phyloP scores from a whole-genome alignment of 2,329 filamentous ascomycete species.

The Pyrenochaeta sp. region DNA sequence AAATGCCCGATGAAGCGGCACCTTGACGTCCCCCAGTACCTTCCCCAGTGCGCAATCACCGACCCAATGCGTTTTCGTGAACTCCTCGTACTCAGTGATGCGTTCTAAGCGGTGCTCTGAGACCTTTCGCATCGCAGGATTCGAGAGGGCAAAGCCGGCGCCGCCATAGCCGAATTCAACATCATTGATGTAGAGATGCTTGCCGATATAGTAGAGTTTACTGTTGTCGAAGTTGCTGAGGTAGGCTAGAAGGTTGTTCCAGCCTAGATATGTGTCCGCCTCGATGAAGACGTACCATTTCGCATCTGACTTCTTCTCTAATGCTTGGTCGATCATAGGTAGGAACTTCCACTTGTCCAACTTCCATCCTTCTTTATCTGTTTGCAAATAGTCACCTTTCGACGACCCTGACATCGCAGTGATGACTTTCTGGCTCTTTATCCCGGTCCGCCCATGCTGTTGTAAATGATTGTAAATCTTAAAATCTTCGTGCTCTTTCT shows the following conservation, averaged over 20 bases:
- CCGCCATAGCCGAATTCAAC: conserved; percentile 57
- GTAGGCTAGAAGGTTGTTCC: conserved; percentile 52
- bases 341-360: conserved; percentile 69
- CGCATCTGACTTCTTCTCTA: conserved; percentile 44
- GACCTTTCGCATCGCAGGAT: conserved; percentile 51
- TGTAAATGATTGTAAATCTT: conserved; percentile 61
- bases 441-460: conserved; percentile 54
- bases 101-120: conserved; percentile 40
- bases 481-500: conserved; percentile 59
- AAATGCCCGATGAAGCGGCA: conserved; percentile 50
- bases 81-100: conserved; percentile 46
- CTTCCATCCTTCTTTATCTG: conserved; percentile 57
- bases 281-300: conserved; percentile 53
- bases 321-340: conserved; percentile 62
- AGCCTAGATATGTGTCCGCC: conserved; percentile 48
- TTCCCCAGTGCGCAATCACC: conserved; percentile 51
- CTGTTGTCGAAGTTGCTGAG: conserved; percentile 49
- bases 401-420: conserved; percentile 43
- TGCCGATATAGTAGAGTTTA: conserved; percentile 55
- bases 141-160: conserved; percentile 55
- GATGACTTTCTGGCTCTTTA: conserved; percentile 43
- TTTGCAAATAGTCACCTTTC: conserved; percentile 47
- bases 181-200: conserved; percentile 54
- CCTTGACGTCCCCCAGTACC: conserved; percentile 47
- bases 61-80: conserved; percentile 49